Conservation (phyloP, 1,284 basidiomycete species). For the Ustilago shanxiensis region DNA sequence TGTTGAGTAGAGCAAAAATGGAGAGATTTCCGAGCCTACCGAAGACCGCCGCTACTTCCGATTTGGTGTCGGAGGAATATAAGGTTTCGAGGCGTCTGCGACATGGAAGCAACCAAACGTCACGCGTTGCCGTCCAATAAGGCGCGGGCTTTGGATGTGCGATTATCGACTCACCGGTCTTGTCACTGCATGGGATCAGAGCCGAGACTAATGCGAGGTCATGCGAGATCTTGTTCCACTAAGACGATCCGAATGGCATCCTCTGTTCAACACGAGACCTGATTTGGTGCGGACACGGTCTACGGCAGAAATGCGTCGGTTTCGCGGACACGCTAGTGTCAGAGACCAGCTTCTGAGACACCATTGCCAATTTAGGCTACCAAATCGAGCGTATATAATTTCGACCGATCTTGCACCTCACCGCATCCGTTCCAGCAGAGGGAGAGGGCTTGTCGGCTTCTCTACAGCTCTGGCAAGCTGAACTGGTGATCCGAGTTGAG, state of each 20-base stretch:
- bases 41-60: neutral
- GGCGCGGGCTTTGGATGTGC: neutral
- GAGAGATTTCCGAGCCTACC: too few species aligned
- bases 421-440: neutral
- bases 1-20: too few species aligned
- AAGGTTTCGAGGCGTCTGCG: neutral
- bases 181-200: neutral
- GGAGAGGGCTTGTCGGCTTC: too few species aligned
- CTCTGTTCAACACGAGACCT: neutral
- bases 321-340: neutral
- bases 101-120: neutral
- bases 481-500: too few species aligned
- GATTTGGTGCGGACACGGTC: neutral
- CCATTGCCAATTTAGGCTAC: neutral
- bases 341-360: neutral
- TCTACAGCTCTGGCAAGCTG: too few species aligned
- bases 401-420: neutral
- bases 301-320: neutral
- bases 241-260: neutral
- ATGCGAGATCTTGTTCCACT: neutral
- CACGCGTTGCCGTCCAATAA: neutral
- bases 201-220: neutral
- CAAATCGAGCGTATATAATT: too few species aligned
- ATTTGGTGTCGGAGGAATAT: neutral
- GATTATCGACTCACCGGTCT: neutral